Conservation (phyloP, 2,329 filamentous ascomycete species). For the Zymoseptoria ardabiliae region DNA sequence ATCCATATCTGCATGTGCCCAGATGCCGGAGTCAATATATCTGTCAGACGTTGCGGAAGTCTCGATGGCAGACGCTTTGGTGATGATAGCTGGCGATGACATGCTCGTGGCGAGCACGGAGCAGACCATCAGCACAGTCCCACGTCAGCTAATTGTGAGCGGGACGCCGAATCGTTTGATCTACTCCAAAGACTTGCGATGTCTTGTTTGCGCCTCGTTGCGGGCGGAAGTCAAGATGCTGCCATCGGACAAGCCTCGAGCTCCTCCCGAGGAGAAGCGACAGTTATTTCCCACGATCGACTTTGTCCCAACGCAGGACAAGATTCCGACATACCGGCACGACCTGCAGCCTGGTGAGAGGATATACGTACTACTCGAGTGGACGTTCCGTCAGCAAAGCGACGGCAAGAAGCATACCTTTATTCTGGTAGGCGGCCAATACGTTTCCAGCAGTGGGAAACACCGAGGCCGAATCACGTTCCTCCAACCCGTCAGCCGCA, state of each 20-base stretch:
- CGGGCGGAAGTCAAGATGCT: constrained; percentile 28
- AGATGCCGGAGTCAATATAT: constrained; percentile 17
- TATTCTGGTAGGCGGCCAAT: constrained; percentile 47
- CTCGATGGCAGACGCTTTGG: constrained; percentile 16
- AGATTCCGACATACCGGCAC: constrained; percentile 11
- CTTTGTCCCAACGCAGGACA: constrained; percentile 30
- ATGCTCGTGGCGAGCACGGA: constrained; percentile 18
- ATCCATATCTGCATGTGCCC: constrained; percentile 16
- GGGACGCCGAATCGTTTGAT: constrained; percentile 27
- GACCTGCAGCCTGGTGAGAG: constrained; percentile 50
- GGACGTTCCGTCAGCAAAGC: constrained; percentile 37
- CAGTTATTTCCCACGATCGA: constrained; percentile 39
- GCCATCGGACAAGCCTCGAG: constrained; percentile 11
- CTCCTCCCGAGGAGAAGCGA: constrained; percentile 28
- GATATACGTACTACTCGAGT: constrained; percentile 57
- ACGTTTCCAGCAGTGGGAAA: constrained; percentile 35
- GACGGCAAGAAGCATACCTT: constrained; percentile 55
- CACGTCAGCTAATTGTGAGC: constrained; percentile 22
- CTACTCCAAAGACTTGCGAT: constrained; percentile 25
- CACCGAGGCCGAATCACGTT: constrained; percentile 42
- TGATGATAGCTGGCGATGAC: constrained; percentile 20
- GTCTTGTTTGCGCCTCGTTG: constrained; percentile 44
- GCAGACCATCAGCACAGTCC: constrained; percentile 14
- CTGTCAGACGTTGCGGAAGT: constrained; percentile 6
- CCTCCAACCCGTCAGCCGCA: constrained; percentile 22